Evolutionary conservation across 2,329 filamentous ascomycete genomes (phyloP).

Genomic region (Myriosclerotinia scirpicola): DNA sequence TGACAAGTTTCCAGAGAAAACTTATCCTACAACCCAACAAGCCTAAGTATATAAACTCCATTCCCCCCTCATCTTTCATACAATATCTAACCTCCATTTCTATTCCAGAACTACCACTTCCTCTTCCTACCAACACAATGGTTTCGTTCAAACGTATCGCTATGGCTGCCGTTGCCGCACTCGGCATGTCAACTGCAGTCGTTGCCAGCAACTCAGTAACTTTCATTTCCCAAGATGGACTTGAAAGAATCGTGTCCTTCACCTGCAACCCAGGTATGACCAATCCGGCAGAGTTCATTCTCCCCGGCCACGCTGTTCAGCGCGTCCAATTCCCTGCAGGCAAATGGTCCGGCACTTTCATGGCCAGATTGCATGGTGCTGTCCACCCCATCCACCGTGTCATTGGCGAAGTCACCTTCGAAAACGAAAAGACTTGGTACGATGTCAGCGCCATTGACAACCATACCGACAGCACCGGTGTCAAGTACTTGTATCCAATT

Average conservation of each 20-base stretch:
- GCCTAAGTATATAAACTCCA: not conserved
- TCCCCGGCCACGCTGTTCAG: not conserved
- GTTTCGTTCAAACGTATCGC: rapidly evolving
- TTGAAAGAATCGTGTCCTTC: not conserved
- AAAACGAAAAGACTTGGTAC: not conserved
- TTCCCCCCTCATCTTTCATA: not conserved
- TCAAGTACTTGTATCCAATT: not conserved
- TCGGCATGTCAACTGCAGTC: too few relatives aligned
- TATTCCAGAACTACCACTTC: not conserved
- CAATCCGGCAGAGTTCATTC: not conserved
- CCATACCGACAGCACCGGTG: constrained; percentile 9
- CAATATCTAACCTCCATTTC: not conserved
- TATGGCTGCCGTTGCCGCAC: not conserved
- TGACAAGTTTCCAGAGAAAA: too few relatives aligned
- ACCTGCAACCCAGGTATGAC: not conserved
- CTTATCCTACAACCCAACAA: too few relatives aligned
- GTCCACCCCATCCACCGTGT: not conserved
- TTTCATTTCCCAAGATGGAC: not conserved
- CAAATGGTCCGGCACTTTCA: not conserved
- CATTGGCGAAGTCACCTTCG: constrained; percentile 1
- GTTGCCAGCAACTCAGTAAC: not conserved
- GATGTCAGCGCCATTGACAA: constrained; percentile 17
- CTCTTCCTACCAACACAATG: not conserved
- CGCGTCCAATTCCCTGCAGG: not conserved
- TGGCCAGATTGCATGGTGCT: not conserved